Base-by-base conservation (phyloP, 2,329 filamentous ascomycete genomes). In the Claviceps sp. region DNA sequence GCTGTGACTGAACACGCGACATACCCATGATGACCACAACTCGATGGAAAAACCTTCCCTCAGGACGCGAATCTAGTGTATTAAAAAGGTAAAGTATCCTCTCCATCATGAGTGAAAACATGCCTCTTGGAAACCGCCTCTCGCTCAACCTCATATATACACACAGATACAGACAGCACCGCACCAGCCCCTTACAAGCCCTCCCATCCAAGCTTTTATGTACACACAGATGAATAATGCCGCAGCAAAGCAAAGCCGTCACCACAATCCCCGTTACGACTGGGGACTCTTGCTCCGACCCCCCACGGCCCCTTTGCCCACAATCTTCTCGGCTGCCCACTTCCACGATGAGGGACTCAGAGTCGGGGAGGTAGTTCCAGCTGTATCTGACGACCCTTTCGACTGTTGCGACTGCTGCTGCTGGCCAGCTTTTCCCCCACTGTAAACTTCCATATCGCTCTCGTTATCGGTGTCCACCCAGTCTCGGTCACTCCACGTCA, bases 401-500 rank as follows among this genome's bases (percentile, higher is more conserved):
- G 47, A 34, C 30, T 34, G 30, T 4, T 34, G 30, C 1, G 43
- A 18, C 24, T 26, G 43, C 43, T 46, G 43, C 24, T 9, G 22
- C 40, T 50, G 30, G 14, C 47, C 50, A 26, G 5, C 18, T 24
- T 63, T 60, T 16, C 57, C 61, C 30, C 60, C 57, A 24, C 50
- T 52, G 48, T 47, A 41, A 11, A 43, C 48, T 13, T 60, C 66
- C 48, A 53, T 55, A 50, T 70, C 72, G 60, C 66, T 74, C 53
- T 74, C 72, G 44, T 70, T 67, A 42, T 67, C 72, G 52, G 69
- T 79, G 56, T 82, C 79, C 9, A 70, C 70, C 70, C 80, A 83
- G 62, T 85, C 81, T 11, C 75, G 70, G 48, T 86, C 82, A 62
- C 79, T 84, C 84, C 83, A 87, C 4, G 73, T 74, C 51, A 76